Base-by-base conservation (phyloP, 345 rosid genomes). In the Camelina laxa region DNA sequence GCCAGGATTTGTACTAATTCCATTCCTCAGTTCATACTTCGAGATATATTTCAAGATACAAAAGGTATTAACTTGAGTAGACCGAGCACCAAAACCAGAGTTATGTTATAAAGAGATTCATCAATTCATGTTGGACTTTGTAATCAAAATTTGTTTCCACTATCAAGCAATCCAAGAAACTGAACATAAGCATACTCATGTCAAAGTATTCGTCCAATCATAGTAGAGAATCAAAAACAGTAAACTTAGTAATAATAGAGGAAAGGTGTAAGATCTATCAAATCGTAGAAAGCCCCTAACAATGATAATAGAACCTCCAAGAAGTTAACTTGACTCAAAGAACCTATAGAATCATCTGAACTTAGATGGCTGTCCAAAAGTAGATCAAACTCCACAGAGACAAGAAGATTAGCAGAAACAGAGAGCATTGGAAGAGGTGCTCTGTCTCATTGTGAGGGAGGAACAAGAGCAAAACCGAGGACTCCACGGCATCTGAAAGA, bases 391-490 rank as follows among this genome's bases (percentile, higher is more conserved):
- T 45, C 16, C 6, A 45, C 16, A 14, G 49, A 44, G 19, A 15
- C 49, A 44, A 44, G 49, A 45, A 45, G 49, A 15, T 13, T 13
- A 41, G 45, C 45, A 41, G 45, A 41, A 15, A 41, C 45, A 1
- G 45, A 4, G n/a, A 41, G 45, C 45, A 4, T 41, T 13, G 31
- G 57, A 56, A 11, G 65, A 57, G 55, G 56, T 30, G 19, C 33
- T 13, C 14, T 69, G 42, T 44, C 27, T 51, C 44, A 39, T 3
- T 3, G 44, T 39, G 15, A 44, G 30, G 30, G 16, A 44, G 16
- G 49, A 44, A 44, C 59, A 33, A 74, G 65, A 2, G 72, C 77
- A 74, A 74, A 65, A 10, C 50, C 65, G 72, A 65, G 77, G 20
- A 38, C 0, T 42, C 6, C 50, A 17, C 11, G 65, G 20, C 27